Conservation (phyloP, 805 yeast species). For the Deakozyma indianensis region DNA sequence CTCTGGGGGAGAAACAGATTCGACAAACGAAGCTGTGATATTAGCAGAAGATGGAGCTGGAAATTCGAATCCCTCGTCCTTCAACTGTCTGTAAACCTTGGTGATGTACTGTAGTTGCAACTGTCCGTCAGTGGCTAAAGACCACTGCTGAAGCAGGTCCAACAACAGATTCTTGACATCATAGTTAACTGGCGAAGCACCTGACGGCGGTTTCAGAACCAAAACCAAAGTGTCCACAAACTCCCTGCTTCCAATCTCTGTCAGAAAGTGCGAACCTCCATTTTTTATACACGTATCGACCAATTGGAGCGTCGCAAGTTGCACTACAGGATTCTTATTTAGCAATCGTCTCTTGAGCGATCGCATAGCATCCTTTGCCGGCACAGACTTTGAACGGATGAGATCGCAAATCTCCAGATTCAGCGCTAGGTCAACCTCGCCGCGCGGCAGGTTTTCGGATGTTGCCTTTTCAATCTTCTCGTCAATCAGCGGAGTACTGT, state of each 20-base stretch:
- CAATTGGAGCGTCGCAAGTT: constrained; percentile 59
- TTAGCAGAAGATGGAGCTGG: constrained; percentile 27
- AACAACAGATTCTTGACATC: constrained; percentile 49
- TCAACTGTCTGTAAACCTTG: constrained; percentile 43
- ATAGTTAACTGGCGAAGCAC: constrained; percentile 21
- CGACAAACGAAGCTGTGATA: constrained; percentile 44
- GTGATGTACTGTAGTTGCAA: constrained; percentile 51
- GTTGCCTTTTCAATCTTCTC: constrained; percentile 62
- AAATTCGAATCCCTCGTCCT: constrained; percentile 47
- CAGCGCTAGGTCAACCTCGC: constrained; percentile 58
- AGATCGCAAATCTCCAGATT: constrained; percentile 80
- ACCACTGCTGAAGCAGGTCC: constrained; percentile 63
- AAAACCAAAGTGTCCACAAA: constrained; percentile 64
- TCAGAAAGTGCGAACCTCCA: constrained; percentile 75
- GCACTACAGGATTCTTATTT: constrained; percentile 65
- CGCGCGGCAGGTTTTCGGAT: constrained; percentile 80
- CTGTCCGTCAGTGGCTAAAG: constrained; percentile 54
- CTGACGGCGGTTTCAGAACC: constrained; percentile 21
- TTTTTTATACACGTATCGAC: constrained; percentile 83
- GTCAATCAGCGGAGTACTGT: constrained; percentile 31
- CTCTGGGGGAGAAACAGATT: constrained; percentile 88
- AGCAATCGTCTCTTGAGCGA: constrained; percentile 62
- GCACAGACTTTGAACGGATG: constrained; percentile 66
- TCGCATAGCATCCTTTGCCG: constrained; percentile 74
- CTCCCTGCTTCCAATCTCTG: constrained; percentile 69